These are phyloP conservation scores for Eucalyptus tenuipes DNA, from an alignment of 345 rosid genomes.

Conservation along the genomic window DNA sequence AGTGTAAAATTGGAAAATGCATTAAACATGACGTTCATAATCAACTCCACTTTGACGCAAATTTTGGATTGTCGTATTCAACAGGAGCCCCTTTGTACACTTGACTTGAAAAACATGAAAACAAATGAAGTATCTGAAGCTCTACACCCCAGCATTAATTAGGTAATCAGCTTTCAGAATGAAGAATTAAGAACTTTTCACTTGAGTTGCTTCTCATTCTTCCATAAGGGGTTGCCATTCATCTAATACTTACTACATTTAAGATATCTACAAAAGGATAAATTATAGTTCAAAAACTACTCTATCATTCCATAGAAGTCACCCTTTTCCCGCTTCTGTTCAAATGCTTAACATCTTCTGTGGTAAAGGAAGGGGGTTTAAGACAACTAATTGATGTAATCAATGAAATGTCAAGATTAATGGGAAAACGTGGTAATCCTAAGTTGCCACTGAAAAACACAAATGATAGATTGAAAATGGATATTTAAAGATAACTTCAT, in stretches of 20 bases:
- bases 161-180: background rate
- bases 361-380: background rate
- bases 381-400: background rate
- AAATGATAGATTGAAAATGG: background rate
- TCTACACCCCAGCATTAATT: background rate
- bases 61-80: background rate
- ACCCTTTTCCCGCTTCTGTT: background rate
- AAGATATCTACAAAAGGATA: no score
- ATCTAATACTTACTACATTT: background rate
- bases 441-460: background rate
- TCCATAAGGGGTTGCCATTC: background rate
- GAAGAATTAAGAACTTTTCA: background rate
- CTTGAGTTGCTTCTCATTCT: background rate
- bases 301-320: background rate
- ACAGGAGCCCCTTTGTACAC: background rate
- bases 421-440: background rate
- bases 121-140: background rate
- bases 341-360: no score
- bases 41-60: background rate
- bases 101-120: background rate
- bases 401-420: no score
- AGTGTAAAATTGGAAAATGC: background rate
- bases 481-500: background rate
- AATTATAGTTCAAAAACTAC: background rate
- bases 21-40: background rate